Conservation (phyloP, 2,329 filamentous ascomycete genomes). For the Scedosporium boydii region DNA sequence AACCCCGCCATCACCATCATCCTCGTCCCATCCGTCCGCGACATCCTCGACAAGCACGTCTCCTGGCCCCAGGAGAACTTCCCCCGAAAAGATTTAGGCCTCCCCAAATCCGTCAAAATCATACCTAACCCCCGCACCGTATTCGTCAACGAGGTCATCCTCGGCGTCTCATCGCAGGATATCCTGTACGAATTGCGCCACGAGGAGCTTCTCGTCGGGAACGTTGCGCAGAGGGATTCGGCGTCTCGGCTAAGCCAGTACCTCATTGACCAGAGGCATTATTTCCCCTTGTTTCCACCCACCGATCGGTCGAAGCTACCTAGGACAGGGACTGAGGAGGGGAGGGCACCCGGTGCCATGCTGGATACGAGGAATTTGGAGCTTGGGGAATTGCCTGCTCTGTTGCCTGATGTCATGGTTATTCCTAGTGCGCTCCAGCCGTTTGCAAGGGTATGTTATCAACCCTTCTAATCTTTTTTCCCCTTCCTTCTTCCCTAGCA, state of each 20-base stretch:
- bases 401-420: slow-evolving; percentile 75
- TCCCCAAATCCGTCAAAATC: slow-evolving; percentile 67
- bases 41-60: slow-evolving; percentile 72
- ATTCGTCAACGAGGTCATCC: slow-evolving; percentile 74
- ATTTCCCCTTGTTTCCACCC: slow-evolving; percentile 81
- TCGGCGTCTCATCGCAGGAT: slow-evolving; percentile 79
- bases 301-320: slow-evolving; percentile 58
- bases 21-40: slow-evolving; percentile 73
- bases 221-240: slow-evolving; percentile 13
- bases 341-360: slow-evolving; percentile 61
- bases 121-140: slow-evolving; percentile 88
- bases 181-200: slow-evolving; percentile 70
- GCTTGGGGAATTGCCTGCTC: slow-evolving; percentile 82
- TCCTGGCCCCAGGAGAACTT: slow-evolving; percentile 68
- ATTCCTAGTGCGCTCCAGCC: slow-evolving; percentile 74
- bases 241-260: slow-evolving; percentile 60
- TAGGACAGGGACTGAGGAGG: slow-evolving; percentile 51
- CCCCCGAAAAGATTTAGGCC: slow-evolving; percentile 59
- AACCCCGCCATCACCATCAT: slow-evolving; percentile 75
- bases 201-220: slow-evolving; percentile 58
- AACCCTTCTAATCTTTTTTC: background rate
- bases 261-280: slow-evolving; percentile 82
- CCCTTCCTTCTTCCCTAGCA: background rate
- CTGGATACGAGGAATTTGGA: slow-evolving; percentile 79
- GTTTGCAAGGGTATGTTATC: slow-evolving; percentile 66